Conservation (phyloP, 257 asterid genomes). For the Solanum ossicruentum region DNA sequence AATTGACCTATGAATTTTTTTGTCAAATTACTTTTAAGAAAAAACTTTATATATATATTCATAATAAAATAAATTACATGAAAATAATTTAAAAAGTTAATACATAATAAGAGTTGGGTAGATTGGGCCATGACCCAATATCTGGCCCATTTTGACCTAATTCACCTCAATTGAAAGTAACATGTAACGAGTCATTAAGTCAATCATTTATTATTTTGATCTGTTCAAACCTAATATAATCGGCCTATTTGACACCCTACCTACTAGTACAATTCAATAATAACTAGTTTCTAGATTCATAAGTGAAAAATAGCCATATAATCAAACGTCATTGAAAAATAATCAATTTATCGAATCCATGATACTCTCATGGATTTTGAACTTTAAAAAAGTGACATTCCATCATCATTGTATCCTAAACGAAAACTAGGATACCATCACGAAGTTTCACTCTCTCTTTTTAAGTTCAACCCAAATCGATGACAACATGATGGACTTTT, state of each 20-base stretch:
- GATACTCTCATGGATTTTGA: neutral
- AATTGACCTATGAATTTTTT: neutral
- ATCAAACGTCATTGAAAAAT: neutral
- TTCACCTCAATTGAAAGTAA: neutral
- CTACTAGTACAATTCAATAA: neutral
- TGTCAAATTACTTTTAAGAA: neutral
- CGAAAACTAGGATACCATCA: neutral
- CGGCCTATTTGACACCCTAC: too few species aligned
- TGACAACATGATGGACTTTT: neutral
- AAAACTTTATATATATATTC: neutral
- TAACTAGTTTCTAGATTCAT: neutral
- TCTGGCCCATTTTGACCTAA: neutral
- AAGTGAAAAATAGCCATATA: neutral
- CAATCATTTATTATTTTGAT: neutral
- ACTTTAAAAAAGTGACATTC: neutral
- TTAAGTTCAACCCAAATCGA: neutral
- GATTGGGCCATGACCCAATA: neutral
- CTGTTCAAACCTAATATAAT: neutral
- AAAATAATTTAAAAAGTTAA: neutral
- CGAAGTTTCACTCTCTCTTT: neutral
- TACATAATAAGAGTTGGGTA: neutral
- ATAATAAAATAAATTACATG: neutral
- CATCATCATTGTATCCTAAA: neutral
- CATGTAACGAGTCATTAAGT: neutral
- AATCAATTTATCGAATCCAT: neutral